Percentiles rank a stretch among this genome's conserved stretches.
Evolutionary conservation across 192 early-diverging fungal genomes (phyloP).

Genomic region (Coemansia asiatica): DNA sequence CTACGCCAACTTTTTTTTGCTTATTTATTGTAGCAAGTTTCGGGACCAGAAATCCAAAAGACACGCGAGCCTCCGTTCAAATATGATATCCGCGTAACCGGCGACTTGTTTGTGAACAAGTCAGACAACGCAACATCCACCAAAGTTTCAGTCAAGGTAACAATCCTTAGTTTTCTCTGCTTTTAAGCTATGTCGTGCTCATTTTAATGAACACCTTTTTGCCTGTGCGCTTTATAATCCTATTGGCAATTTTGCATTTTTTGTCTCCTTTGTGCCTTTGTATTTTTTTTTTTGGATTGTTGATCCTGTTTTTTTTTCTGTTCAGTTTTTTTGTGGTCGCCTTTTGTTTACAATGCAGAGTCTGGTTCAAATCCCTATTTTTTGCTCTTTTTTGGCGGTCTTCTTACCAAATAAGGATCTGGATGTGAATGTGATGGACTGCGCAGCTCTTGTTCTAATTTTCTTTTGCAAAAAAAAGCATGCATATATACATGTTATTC

Average conservation of each 20-base stretch:
- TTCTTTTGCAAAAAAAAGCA: background rate
- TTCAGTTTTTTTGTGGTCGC: background rate
- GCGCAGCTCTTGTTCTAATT: background rate
- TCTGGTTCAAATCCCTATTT: background rate
- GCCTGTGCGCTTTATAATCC: background rate
- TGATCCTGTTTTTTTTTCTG: background rate
- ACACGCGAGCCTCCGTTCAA: slow-evolving; percentile 43
- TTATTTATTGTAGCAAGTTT: slow-evolving; percentile 25
- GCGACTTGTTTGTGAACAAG: slow-evolving; percentile 43
- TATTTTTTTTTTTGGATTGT: background rate
- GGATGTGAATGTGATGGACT: background rate
- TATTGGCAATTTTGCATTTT: background rate
- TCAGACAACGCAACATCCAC: slow-evolving; percentile 41
- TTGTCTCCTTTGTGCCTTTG: background rate
- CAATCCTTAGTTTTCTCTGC: background rate
- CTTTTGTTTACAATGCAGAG: too few relatives aligned
- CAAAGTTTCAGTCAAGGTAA: slow-evolving; percentile 58
- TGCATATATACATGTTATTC: too few relatives aligned
- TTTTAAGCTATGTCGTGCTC: background rate
- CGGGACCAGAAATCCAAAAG: slow-evolving; percentile 12
- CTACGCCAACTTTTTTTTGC: background rate
- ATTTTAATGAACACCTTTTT: background rate
- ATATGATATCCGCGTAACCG: slow-evolving; percentile 56
- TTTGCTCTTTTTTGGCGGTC: slow-evolving; percentile 1
- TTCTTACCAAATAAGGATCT: background rate